Percentiles rank a stretch among this genome's conserved stretches.
These are phyloP conservation scores for Psilocybe sp. DNA, from an alignment of 768 basidiomycete genomes.

Conservation along the genomic window DNA sequence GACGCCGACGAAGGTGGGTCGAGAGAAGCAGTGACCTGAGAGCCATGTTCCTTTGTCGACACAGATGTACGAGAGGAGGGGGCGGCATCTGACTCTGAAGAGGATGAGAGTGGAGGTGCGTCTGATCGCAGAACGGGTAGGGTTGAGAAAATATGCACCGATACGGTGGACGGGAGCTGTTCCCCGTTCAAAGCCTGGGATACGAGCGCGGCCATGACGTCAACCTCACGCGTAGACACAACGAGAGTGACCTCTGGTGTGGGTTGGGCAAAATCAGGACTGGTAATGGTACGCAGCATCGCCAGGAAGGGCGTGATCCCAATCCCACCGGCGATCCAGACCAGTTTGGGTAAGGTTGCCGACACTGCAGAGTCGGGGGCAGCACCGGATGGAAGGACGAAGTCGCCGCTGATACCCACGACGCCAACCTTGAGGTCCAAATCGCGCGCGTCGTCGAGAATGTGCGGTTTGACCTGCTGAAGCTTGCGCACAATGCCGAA, in stretches of 20 bases:
- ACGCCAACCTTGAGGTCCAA: slow-evolving; percentile 42
- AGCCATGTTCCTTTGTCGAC: no score
- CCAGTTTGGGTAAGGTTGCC: slow-evolving; percentile 23
- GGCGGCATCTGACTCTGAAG: no score
- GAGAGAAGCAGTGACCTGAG: no score
- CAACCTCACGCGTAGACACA: slow-evolving; percentile 52
- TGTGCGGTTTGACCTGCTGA: slow-evolving; percentile 33
- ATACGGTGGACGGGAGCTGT: slow-evolving; percentile 19
- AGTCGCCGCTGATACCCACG: slow-evolving; percentile 53
- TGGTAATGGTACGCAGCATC: slow-evolving; percentile 34
- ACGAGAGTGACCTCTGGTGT: slow-evolving; percentile 41
- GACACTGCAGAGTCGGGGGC: not conserved
- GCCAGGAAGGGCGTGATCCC: slow-evolving; percentile 64
- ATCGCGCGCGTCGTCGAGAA: slow-evolving; percentile 34
- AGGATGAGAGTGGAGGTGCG: no score
- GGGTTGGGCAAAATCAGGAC: slow-evolving; percentile 10
- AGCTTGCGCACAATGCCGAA: slow-evolving; percentile 47
- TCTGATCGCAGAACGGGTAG: not conserved
- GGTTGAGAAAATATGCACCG: slow-evolving; percentile 40
- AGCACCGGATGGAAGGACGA: slow-evolving; percentile 28
- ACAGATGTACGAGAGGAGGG: no score
- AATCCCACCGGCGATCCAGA: slow-evolving; percentile 67
- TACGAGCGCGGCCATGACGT: slow-evolving; percentile 45
- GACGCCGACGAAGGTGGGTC: no score
- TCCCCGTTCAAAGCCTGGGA: slow-evolving; percentile 18